Conservation (phyloP, 2,329 filamentous ascomycete species). For the Aspergillus pseudoterreus region DNA sequence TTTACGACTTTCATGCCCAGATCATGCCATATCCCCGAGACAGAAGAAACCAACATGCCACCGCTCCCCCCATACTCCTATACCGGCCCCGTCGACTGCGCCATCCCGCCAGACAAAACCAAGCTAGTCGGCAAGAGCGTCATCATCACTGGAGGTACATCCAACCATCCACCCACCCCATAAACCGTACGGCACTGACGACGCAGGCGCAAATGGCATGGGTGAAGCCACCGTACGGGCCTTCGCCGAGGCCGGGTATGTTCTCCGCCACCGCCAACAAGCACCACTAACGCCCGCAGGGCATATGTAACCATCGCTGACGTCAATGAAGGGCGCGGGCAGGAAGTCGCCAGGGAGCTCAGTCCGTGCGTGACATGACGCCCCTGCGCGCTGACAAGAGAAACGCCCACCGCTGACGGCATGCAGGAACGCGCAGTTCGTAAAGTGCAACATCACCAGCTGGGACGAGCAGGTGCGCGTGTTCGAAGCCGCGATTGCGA, state of each 20-base stretch:
- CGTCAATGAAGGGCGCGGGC: slow-evolving; percentile 31
- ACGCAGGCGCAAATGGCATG: slow-evolving; percentile 24
- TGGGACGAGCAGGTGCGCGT: slow-evolving; percentile 44
- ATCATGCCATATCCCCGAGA: background rate
- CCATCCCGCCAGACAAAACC: slow-evolving; percentile 29
- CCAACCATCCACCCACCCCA: background rate
- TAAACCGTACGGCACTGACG: background rate
- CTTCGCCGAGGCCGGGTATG: slow-evolving; percentile 14
- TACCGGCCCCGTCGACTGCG: slow-evolving; percentile 13
- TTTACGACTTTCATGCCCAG: background rate
- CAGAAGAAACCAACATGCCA: slow-evolving; percentile 5
- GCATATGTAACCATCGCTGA: slow-evolving; percentile 27
- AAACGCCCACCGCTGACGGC: no score
- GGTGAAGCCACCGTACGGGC: slow-evolving; percentile 21
- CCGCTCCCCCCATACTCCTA: slow-evolving; percentile 10
- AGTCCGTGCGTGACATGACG: slow-evolving; percentile 13
- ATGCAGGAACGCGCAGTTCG: slow-evolving; percentile 25
- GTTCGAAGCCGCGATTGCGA: slow-evolving; percentile 38
- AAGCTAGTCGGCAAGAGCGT: slow-evolving; percentile 44
- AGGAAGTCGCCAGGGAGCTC: slow-evolving; percentile 30
- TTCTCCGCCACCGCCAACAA: background rate
- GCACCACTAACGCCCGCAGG: slow-evolving; percentile 1
- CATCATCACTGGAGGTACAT: slow-evolving; percentile 43
- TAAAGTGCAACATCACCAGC: slow-evolving; percentile 41
- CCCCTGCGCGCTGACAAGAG: no score